Percentiles rank a stretch among this genome's conserved stretches.
phyloP scores from a whole-genome alignment of 2,329 filamentous ascomycete species.

The Fusarium nurragi region DNA sequence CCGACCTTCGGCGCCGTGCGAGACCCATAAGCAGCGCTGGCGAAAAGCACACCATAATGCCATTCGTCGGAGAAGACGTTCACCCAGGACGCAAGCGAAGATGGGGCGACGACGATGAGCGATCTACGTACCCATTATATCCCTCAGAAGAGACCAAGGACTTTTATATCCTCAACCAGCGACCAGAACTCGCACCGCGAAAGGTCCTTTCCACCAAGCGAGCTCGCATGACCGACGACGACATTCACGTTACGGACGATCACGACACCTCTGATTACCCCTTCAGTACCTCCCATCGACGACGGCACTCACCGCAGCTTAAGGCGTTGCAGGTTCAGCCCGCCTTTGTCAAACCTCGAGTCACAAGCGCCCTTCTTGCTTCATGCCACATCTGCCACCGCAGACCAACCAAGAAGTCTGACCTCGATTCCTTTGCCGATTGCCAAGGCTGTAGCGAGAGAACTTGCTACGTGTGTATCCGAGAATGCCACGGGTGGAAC shows the following conservation, averaged over 20 bases:
- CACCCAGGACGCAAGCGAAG: slow-evolving; percentile 50
- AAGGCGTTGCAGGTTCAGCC: slow-evolving; percentile 38
- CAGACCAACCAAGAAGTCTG: slow-evolving; percentile 70
- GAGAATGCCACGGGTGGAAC: slow-evolving; percentile 66
- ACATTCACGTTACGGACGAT: slow-evolving; percentile 31
- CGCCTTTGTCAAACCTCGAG: slow-evolving; percentile 9
- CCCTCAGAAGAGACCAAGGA: slow-evolving; percentile 41
- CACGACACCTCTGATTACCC: slow-evolving; percentile 8
- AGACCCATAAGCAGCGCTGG: slow-evolving; percentile 26
- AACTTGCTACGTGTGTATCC: slow-evolving; percentile 75
- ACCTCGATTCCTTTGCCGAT: slow-evolving; percentile 72
- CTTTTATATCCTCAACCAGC: slow-evolving; percentile 43
- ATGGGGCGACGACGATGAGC: slow-evolving; percentile 45
- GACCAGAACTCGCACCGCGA: slow-evolving; percentile 41
- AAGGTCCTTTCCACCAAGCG: slow-evolving; percentile 48
- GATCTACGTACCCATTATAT: slow-evolving; percentile 40
- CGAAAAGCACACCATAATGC: slow-evolving; percentile 45
- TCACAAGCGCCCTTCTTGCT: slow-evolving; percentile 49
- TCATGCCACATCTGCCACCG: slow-evolving; percentile 76
- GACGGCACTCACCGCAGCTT: slow-evolving; percentile 43
- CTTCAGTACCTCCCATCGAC: slow-evolving; percentile 32
- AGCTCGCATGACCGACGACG: slow-evolving; percentile 43
- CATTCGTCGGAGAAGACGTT: slow-evolving; percentile 48
- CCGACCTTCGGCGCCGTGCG: slow-evolving; percentile 22
- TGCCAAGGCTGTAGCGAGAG: slow-evolving; percentile 70